These are phyloP conservation scores for Chytriomyces hyalinus DNA, from an alignment of 192 early-diverging fungal species.

Conservation along the genomic window DNA sequence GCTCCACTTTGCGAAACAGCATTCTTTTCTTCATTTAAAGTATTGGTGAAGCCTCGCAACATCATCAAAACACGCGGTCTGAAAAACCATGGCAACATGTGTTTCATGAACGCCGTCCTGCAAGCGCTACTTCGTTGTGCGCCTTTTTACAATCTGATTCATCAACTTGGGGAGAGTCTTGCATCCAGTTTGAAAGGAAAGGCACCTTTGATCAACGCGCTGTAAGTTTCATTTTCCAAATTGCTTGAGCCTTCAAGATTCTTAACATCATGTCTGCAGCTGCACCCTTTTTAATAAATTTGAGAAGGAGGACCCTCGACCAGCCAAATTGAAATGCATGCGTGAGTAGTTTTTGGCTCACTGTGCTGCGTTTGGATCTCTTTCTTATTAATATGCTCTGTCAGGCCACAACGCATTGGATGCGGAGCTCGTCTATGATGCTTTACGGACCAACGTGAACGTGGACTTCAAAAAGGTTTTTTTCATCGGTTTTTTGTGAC, in stretches of 20 bases:
- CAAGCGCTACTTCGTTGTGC: conserved; percentile 91
- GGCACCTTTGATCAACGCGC: conserved; percentile 62
- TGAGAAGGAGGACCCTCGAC: conserved; percentile 27
- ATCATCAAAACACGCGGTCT: conserved; percentile 84
- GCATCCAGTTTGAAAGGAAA: too few relatives aligned
- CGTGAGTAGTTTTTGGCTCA: not conserved
- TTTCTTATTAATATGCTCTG: not conserved
- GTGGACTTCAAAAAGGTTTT: conserved; percentile 83
- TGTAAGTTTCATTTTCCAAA: conserved; percentile 36
- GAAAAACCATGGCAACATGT: conserved; percentile 96
- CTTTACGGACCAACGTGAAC: conserved; percentile 58
- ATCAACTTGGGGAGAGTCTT: too few relatives aligned
- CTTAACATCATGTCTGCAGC: conserved; percentile 36
- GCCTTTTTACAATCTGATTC: conserved; percentile 95
- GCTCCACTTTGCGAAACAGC: not conserved
- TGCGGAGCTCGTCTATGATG: conserved; percentile 92
- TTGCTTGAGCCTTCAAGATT: not conserved
- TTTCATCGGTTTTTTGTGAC: too few relatives aligned
- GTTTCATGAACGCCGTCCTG: conserved; percentile 96
- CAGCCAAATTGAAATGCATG: not conserved
- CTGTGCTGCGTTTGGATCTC: too few relatives aligned
- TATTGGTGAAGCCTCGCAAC: conserved; percentile 33
- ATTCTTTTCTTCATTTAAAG: conserved; percentile 16
- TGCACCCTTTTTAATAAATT: conserved; percentile 68
- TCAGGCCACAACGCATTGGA: conserved; percentile 64